A percentile compares a stretch with the other conserved stretches of the same genome.
Evolutionary conservation across 2,329 filamentous ascomycete genomes (phyloP).

Genomic region (Sordariomycetes sp.): DNA sequence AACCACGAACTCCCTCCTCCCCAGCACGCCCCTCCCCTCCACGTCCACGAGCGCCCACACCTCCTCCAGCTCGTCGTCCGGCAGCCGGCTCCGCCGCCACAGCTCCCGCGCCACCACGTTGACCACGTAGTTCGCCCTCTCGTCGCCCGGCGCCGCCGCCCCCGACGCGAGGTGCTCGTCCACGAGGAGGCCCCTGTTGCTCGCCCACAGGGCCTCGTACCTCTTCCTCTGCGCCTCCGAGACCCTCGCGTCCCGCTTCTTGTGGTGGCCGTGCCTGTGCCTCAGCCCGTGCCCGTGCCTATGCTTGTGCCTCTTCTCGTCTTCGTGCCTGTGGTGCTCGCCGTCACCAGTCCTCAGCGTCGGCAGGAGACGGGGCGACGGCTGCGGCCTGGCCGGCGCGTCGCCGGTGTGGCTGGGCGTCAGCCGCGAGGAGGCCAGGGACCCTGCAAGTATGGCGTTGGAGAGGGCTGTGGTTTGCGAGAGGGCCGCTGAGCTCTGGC

Average conservation of each 20-base stretch:
- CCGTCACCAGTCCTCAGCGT: constrained; percentile 40
- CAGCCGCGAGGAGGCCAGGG: constrained; percentile 54
- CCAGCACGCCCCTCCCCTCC: constrained; percentile 41
- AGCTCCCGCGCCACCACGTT: constrained; percentile 64
- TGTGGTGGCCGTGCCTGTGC: constrained; percentile 62
- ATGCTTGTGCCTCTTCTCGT: constrained; percentile 38
- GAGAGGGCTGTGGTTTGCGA: constrained; percentile 48
- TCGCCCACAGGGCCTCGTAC: constrained; percentile 79
- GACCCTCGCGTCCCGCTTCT: constrained; percentile 69
- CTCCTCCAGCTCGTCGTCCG: constrained; percentile 57
- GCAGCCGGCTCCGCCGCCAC: constrained; percentile 62
- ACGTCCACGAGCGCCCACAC: constrained; percentile 68
- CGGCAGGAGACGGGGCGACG: constrained; percentile 46
- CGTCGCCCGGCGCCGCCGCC: constrained; percentile 5
- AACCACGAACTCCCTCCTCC: constrained; percentile 66
- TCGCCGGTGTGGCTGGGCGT: constrained; percentile 27
- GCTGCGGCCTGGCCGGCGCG: constrained; percentile 14
- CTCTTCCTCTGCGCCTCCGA: constrained; percentile 63
- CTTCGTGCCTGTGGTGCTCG: constrained; percentile 6
- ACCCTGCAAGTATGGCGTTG: constrained; percentile 65
- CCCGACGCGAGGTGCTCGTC: constrained; percentile 6
- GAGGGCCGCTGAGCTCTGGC: constrained; percentile 27
- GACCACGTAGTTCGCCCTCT: constrained; percentile 41
- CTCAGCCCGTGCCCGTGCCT: constrained; percentile 37
- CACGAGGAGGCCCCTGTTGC: constrained; percentile 55